Conservation (phyloP, 768 basidiomycete species). For the Mycena vitilis region DNA sequence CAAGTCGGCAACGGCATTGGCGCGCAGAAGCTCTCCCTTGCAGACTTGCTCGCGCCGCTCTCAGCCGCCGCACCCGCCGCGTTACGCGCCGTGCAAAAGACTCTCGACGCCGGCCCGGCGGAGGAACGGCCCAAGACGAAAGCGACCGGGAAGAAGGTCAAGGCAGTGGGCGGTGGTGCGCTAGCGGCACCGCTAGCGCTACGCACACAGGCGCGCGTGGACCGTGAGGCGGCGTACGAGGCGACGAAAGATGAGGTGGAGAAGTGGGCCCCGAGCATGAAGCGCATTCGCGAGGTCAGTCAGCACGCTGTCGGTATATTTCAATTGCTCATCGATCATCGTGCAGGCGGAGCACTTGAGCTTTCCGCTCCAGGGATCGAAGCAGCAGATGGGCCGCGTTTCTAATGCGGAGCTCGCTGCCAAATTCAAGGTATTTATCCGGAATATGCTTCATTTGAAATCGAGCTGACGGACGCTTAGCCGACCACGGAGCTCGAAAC, state of each 20-base stretch:
- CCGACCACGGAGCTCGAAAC: constrained; percentile 89
- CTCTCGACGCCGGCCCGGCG: constrained; percentile 43
- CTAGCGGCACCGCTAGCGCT: constrained; percentile 88
- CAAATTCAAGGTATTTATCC: constrained; percentile 79
- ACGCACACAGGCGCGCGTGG: constrained; percentile 88
- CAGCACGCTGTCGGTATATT: not conserved
- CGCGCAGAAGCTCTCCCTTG: constrained; percentile 69
- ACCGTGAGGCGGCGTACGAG: constrained; percentile 95
- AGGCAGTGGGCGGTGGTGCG: constrained; percentile 45
- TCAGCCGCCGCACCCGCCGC: constrained; percentile 69
- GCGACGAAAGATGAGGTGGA: constrained; percentile 92
- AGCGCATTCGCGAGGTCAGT: constrained; percentile 85
- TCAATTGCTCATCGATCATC: not conserved
- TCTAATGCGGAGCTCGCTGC: constrained; percentile 83
- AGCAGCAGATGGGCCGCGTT: constrained; percentile 57
- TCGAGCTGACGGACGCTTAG: constrained; percentile 48
- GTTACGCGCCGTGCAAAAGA: constrained; percentile 73
- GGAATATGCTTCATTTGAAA: not conserved
- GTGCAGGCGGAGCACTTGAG: constrained; percentile 85
- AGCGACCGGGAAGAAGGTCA: constrained; percentile 62
- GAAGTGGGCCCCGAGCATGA: constrained; percentile 95
- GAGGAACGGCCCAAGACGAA: constrained; percentile 54
- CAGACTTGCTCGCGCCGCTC: constrained; percentile 83
- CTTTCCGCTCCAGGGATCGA: constrained; percentile 80
- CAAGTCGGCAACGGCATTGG: constrained; percentile 61